These are phyloP conservation scores for Lipomyces mesembrius DNA, from an alignment of 805 yeast genomes.

Conservation along the genomic window DNA sequence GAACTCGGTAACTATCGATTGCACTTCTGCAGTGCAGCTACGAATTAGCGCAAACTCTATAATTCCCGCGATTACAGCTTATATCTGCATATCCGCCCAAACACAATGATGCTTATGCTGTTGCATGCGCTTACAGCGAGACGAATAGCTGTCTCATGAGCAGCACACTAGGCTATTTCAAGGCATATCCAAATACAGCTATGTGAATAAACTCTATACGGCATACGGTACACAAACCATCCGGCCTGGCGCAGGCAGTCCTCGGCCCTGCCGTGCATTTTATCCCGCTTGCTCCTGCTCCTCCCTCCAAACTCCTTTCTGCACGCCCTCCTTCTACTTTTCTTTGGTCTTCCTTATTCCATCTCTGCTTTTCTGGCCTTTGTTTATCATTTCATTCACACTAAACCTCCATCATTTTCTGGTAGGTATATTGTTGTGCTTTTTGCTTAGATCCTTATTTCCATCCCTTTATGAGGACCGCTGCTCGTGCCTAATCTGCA, in stretches of 20 bases:
- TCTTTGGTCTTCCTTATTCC: conserved; percentile 10
- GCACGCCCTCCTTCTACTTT: conserved; percentile 10
- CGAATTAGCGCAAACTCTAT: not conserved
- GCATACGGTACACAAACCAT: conserved; percentile 2
- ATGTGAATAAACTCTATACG: not conserved
- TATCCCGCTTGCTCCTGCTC: conserved; percentile 7
- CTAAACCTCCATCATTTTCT: not conserved
- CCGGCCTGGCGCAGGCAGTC: not conserved
- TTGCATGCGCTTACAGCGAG: not conserved
- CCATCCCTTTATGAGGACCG: not conserved
- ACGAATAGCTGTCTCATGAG: not conserved
- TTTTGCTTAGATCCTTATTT: too few relatives aligned
- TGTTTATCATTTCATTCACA: not conserved
- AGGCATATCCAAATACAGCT: not conserved
- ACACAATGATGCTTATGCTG: not conserved
- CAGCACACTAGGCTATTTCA: not conserved
- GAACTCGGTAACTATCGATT: not conserved
- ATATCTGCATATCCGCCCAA: not conserved
- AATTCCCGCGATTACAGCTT: not conserved
- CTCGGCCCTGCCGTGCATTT: not conserved
- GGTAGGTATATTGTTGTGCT: not conserved
- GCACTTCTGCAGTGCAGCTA: not conserved
- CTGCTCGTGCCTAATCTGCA: not conserved
- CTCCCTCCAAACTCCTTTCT: conserved; percentile 13
- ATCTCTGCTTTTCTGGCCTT: conserved; percentile 6